These are phyloP conservation scores for Conoideocrella luteorostrata DNA, from an alignment of 2,329 filamentous ascomycete genomes.

Conservation along the genomic window DNA sequence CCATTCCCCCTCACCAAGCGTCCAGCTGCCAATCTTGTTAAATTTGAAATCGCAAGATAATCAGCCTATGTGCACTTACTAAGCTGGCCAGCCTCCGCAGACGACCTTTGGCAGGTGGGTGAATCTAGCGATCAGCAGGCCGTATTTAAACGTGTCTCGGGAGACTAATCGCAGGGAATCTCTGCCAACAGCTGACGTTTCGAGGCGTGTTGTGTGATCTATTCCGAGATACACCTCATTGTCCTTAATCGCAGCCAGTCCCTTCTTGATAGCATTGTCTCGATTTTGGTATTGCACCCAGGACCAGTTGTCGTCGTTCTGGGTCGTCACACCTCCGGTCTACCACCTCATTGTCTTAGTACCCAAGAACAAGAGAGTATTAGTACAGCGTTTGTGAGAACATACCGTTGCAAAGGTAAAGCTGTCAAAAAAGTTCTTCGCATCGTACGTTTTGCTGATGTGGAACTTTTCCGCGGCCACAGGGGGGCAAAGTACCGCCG, in stretches of 20 bases:
- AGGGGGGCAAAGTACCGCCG: neutral
- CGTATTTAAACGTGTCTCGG: constrained; percentile 52
- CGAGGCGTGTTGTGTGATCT: constrained; percentile 18
- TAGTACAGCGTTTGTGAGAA: constrained; percentile 13
- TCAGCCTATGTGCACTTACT: too few relatives aligned
- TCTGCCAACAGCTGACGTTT: constrained; percentile 25
- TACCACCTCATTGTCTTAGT: constrained; percentile 11
- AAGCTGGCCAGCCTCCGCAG: constrained; percentile 66
- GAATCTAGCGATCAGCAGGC: constrained; percentile 52
- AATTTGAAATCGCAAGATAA: too few relatives aligned
- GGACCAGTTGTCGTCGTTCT: constrained; percentile 15
- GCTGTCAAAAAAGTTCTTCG: constrained; percentile 38
- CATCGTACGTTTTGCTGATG: constrained; percentile 21
- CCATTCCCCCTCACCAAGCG: constrained; percentile 43
- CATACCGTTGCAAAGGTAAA: constrained; percentile 27
- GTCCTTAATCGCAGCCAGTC: constrained; percentile 22
- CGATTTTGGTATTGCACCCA: constrained; percentile 43
- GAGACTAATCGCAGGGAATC: constrained; percentile 60
- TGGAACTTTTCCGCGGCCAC: neutral
- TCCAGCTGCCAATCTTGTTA: too few relatives aligned
- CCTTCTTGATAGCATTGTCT: constrained; percentile 22
- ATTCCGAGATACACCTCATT: constrained; percentile 31
- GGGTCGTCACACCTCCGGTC: constrained; percentile 13
- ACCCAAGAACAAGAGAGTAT: too few relatives aligned
- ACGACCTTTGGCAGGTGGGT: constrained; percentile 50